Evolutionary conservation across 306 rosid species (phyloP), one percentile per base, ranked within the genome.

Genomic region (Medicago arabica): DNA sequence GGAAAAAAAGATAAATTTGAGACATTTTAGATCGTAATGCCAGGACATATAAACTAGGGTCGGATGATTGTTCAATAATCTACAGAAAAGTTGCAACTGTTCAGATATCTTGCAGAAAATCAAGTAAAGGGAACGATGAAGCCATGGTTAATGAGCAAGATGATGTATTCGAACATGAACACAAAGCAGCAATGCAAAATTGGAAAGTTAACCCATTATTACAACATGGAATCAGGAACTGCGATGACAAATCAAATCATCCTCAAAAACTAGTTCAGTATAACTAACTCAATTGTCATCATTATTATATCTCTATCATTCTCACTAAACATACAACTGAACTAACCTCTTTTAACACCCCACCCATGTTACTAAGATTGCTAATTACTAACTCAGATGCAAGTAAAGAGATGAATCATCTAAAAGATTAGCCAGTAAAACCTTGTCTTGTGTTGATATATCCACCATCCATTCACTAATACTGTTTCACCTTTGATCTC

Each of bases 401-500:
- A 39, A 23, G 62, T 34, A 66, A 54, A 55, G 72, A 62, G 67
- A 40, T 69, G 31, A 76, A 67, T 65, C 79, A 71, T 73, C 70
- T 34, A 64, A 43, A 6, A 44, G 38, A 67, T 57, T 43, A 25
- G 55, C 50, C 55, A 36, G 62, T 68, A 66, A 49, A 66, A 40
- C 50, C 49, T 19, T 72, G 55, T 49, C 43, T n/a, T 67, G 58
- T 41, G 4, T n/a, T 63, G 23, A 17, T 28, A 58, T 28, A 72
- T 36, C 49, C 74, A 54, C 57, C 74, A 41, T 63, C 59, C 25
- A 81, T 38, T 7, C 5, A 25, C 12, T 5, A 9, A 43, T 5
- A 13, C 10, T 23, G 59, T 7, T 51, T 88, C 77, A 93, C 80
- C 87, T 88, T 78, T 91, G 89, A 58, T 94, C 91, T 0, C 90